A percentile compares a stretch with the other conserved stretches of the same genome.
These are phyloP conservation scores for Vachellia collinsii DNA, from an alignment of 306 rosid genomes.

Conservation along the genomic window DNA sequence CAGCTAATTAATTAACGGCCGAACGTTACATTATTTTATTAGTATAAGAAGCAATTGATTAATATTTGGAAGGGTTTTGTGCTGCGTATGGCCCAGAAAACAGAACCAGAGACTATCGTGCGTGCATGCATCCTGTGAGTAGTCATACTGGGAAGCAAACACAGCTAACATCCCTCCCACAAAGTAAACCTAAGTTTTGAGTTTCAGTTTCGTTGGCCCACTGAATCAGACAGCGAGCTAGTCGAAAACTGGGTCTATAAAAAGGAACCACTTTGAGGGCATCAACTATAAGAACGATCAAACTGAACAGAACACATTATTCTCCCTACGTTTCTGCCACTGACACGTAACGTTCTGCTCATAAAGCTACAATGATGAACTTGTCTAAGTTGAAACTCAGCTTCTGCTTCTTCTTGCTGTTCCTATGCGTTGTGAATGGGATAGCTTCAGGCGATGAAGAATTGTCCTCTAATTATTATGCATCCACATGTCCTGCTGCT, in stretches of 20 bases:
- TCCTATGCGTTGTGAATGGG: constrained; percentile 33
- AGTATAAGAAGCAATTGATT: neutral
- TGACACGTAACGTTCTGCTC: neutral
- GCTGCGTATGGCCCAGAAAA: neutral
- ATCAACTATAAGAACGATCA: neutral
- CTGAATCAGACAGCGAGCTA: constrained; percentile 29
- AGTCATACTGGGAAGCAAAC: neutral
- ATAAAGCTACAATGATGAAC: neutral
- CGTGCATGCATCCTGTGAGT: neutral
- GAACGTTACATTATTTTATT: no score
- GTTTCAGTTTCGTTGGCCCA: constrained; percentile 2
- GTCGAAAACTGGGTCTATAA: constrained; percentile 19
- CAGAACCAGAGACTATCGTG: neutral
- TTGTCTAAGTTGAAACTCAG: neutral
- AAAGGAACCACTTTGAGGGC: constrained; percentile 15
- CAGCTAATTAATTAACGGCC: no score
- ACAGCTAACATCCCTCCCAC: constrained; percentile 35
- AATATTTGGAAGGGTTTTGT: neutral
- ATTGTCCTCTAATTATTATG: constrained; percentile 45
- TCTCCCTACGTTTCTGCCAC: no score
- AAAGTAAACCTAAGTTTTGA: constrained; percentile 19
- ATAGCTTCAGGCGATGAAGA: constrained; percentile 39
- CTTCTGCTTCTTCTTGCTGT: constrained; percentile 23
- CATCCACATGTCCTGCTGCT: constrained; percentile 27
- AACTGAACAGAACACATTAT: neutral